These are phyloP conservation scores for Aspergillus piperis DNA, from an alignment of 2,329 filamentous ascomycete species.

Conservation along the genomic window DNA sequence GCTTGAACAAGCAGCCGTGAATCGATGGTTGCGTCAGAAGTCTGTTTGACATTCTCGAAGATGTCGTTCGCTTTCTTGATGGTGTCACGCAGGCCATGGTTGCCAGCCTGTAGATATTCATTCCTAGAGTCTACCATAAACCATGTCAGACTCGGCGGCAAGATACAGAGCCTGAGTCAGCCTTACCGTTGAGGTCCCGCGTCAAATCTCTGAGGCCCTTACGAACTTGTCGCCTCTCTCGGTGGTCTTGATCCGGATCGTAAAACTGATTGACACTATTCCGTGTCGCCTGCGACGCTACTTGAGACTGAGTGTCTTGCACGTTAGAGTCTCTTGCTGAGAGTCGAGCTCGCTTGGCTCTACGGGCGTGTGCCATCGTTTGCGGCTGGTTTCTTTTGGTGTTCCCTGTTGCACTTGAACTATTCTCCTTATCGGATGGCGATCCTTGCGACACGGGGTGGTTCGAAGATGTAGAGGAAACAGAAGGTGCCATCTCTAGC, in stretches of 20 bases:
- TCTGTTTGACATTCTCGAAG: conserved; percentile 75
- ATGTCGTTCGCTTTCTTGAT: conserved; percentile 67
- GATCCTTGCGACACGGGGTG: conserved; percentile 37
- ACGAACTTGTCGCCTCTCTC: conserved; percentile 71
- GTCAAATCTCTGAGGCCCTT: conserved; percentile 69
- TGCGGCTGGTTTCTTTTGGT: conserved; percentile 47
- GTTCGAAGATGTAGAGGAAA: conserved; percentile 19
- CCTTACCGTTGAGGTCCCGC: conserved; percentile 59
- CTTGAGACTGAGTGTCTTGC: conserved; percentile 29
- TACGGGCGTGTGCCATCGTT: conserved; percentile 38
- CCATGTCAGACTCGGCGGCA: background rate
- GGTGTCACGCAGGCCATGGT: conserved; percentile 64
- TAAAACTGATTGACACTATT: conserved; percentile 58
- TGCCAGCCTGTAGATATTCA: conserved; percentile 68
- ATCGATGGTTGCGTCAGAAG: conserved; percentile 86
- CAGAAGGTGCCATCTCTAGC: conserved; percentile 31
- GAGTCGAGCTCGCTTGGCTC: conserved; percentile 47
- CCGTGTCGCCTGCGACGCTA: conserved; percentile 27
- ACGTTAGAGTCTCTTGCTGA: conserved; percentile 35
- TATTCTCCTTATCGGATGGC: conserved; percentile 56
- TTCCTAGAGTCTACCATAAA: conserved; percentile 63
- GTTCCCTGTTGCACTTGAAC: conserved; percentile 21
- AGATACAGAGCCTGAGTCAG: too few relatives aligned
- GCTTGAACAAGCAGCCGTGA: conserved; percentile 80
- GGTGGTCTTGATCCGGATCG: conserved; percentile 78